Conservation (phyloP, 768 basidiomycete genomes). For the Suillus americanus region DNA sequence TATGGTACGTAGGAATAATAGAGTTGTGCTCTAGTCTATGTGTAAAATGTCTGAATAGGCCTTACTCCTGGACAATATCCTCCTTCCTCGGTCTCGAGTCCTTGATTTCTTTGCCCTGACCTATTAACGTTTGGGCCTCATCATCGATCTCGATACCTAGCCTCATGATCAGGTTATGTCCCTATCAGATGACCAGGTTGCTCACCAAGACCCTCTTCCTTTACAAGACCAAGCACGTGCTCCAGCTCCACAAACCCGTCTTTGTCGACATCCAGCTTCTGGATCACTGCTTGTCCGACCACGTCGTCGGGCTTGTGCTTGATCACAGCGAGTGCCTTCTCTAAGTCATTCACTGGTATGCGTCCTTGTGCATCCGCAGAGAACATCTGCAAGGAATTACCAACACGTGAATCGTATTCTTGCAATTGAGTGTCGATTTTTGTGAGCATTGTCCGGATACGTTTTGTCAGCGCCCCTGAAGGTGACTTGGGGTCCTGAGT, state of each 20-base stretch:
- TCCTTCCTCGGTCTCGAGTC: conserved; percentile 87
- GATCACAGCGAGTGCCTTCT: conserved; percentile 90
- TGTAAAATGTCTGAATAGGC: conserved; percentile 8
- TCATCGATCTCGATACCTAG: conserved; percentile 83
- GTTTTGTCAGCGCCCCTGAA: conserved; percentile 87
- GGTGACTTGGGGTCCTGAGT: conserved; percentile 74
- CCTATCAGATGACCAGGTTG: conserved; percentile 6
- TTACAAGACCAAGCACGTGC: conserved; percentile 87
- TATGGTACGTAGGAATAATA: conserved; percentile 4
- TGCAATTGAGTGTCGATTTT: conserved; percentile 93
- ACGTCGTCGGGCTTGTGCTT: conserved; percentile 91
- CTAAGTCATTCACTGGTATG: conserved; percentile 85
- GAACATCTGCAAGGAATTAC: conserved; percentile 82
- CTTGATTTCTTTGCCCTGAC: conserved; percentile 81
- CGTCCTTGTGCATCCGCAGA: conserved; percentile 83
- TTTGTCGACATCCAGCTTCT: conserved; percentile 94
- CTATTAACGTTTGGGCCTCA: conserved; percentile 77
- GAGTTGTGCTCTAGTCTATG: conserved; percentile 13
- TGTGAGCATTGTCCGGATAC: conserved; percentile 92
- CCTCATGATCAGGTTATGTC: conserved; percentile 8
- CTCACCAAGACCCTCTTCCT: conserved; percentile 83
- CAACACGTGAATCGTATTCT: conserved; percentile 88
- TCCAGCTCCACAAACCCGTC: conserved; percentile 95
- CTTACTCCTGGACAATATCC: conserved; percentile 84
- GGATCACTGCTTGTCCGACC: conserved; percentile 80